Evolutionary conservation across 352 stramenopile species (phyloP), one percentile per base, ranked within the genome.

Genomic region (Pythium guiyangense): DNA sequence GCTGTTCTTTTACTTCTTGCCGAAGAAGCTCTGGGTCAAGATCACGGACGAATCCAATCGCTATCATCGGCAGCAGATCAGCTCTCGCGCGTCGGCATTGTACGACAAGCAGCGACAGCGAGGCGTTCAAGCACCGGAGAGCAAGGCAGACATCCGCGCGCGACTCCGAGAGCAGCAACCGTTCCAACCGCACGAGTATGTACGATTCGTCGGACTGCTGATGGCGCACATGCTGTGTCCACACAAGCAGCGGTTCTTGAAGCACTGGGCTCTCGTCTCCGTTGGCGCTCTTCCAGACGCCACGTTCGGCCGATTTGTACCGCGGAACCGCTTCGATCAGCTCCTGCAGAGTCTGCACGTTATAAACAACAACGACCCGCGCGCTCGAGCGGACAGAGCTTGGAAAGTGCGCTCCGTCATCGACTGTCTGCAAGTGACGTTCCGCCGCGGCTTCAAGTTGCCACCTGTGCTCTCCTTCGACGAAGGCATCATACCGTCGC

Each of bases 281-380:
- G 34, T 37, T 35, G 17, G 5, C 31, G 48, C 50, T 64, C 15
- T 52, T 64, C 45, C 27, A 50, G 15, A 51, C 46, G 47, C 10
- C 12, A 42, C 47, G 25, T 42, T 14, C 35, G 14, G 35, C 22
- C 22, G 22, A 22, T 22, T 22, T 22, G 22, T 22, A 22, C 22
- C 22, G 22, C 22, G 22, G 22, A 22, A 22, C 22, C 22, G 22
- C 22, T 22, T 22, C 14, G 47, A 42, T 12, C 26, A 52, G 29
- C 15, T 52, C 18, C 11, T 48, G 43, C 43, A 48, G 18, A 25
- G 17, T 18, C 20, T 48, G 17, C 18, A 48, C 20, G 20, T 48
- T 18, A 48, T 0, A 8, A 48, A 22, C 43, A 29, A 48, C 43
- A 48, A n/a, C 10, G 43, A 48, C 20, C 18, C 43, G 9, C 43